Percentiles rank a stretch among this genome's conserved stretches.
phyloP scores from a whole-genome alignment of 345 rosid species.

The Mangifera indica region DNA sequence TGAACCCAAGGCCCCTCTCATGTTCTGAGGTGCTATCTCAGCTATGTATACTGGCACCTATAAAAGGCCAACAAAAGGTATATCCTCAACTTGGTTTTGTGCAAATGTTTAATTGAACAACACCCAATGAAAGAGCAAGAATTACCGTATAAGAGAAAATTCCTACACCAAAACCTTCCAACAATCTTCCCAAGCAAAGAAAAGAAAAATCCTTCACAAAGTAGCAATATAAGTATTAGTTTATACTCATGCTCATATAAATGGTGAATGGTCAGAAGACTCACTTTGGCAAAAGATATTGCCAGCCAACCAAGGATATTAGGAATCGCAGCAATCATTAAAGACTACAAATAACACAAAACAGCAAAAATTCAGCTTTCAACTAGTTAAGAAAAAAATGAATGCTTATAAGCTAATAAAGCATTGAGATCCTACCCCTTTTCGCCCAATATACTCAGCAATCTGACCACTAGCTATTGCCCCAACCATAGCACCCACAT shows the following conservation, averaged over 20 bases:
- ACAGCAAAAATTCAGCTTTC: neutral
- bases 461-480: slow-evolving; percentile 99
- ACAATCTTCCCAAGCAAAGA: slow-evolving; percentile 93
- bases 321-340: slow-evolving; percentile 96
- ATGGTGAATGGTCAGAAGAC: slow-evolving; percentile 24
- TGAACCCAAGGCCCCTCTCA: slow-evolving; percentile 83
- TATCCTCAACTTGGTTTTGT: neutral
- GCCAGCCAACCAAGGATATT: slow-evolving; percentile 96
- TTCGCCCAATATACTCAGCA: slow-evolving; percentile 84
- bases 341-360: slow-evolving; percentile 51
- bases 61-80: neutral
- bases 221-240: slow-evolving; percentile 19
- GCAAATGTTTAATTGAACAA: slow-evolving; percentile 13
- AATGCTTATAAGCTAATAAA: neutral
- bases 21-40: slow-evolving; percentile 83
- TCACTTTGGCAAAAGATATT: slow-evolving; percentile 90
- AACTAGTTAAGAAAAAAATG: neutral
- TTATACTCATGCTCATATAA: slow-evolving; percentile 6
- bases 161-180: slow-evolving; percentile 99
- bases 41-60: slow-evolving; percentile 90
- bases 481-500: slow-evolving; percentile 99
- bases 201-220: slow-evolving; percentile 79
- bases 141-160: slow-evolving; percentile 90
- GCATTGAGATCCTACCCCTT: slow-evolving; percentile 65
- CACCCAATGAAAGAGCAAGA: slow-evolving; percentile 13